These are phyloP conservation scores for Kluyveromyces siamensis DNA, from an alignment of 805 yeast species.

Conservation along the genomic window DNA sequence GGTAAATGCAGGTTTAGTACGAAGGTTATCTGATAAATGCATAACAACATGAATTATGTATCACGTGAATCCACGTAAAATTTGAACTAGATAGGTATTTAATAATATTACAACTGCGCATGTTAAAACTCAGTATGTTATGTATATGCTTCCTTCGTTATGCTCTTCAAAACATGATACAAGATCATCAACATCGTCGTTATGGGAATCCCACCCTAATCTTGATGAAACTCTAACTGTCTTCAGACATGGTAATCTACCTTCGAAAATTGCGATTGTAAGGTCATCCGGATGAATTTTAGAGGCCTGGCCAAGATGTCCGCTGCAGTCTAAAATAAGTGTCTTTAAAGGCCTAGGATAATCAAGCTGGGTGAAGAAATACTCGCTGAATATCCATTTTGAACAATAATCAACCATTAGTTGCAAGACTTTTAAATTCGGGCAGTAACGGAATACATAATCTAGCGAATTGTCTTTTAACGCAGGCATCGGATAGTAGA, in stretches of 20 bases:
- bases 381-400: conserved; percentile 42
- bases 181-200: conserved; percentile 53
- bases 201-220: conserved; percentile 75
- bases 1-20: too few species aligned
- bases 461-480: conserved; percentile 64
- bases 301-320: conserved; percentile 73
- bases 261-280: conserved; percentile 74
- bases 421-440: conserved; percentile 53
- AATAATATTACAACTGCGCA: not conserved
- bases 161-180: conserved; percentile 64
- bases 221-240: conserved; percentile 61
- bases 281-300: conserved; percentile 85
- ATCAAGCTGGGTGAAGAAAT: conserved; percentile 29
- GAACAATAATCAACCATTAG: conserved; percentile 71
- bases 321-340: conserved; percentile 72
- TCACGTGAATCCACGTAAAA: not conserved
- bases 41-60: not conserved
- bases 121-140: conserved; percentile 28
- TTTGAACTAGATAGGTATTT: too few species aligned
- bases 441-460: conserved; percentile 64
- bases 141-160: conserved; percentile 59
- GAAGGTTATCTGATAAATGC: too few species aligned
- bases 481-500: conserved; percentile 86
- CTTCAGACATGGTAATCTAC: conserved; percentile 58
- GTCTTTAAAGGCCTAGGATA: conserved; percentile 37